These are phyloP conservation scores for Diaporthe eres DNA, from an alignment of 2,329 filamentous ascomycete species.

Conservation along the genomic window DNA sequence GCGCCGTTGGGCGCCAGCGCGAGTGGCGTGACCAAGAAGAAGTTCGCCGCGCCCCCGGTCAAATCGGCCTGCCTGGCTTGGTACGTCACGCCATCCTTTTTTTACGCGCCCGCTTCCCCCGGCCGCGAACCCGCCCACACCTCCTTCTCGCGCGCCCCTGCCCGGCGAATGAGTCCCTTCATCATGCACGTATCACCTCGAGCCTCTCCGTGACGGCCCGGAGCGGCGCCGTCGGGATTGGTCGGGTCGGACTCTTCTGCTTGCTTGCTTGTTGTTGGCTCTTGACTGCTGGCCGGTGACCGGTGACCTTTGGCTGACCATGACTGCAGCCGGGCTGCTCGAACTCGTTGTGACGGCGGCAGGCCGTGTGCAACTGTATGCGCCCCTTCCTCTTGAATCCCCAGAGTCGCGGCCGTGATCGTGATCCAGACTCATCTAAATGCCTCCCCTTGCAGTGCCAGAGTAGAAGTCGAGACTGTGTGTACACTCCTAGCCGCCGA, in stretches of 20 bases:
- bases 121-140: constrained; percentile 5
- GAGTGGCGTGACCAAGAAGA: constrained; percentile 49
- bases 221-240: neutral
- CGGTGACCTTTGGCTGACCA: constrained; percentile 34
- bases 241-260: neutral
- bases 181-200: constrained; percentile 1
- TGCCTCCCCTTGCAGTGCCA: constrained; percentile 51
- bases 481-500: constrained; percentile 59
- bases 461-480: constrained; percentile 57
- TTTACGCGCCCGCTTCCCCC: neutral
- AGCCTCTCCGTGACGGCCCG: constrained; percentile 2
- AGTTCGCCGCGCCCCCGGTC: constrained; percentile 62
- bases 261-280: constrained; percentile 30
- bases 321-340: constrained; percentile 56
- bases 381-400: constrained; percentile 20
- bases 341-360: constrained; percentile 63
- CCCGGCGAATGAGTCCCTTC: constrained; percentile 36
- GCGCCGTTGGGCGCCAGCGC: neutral
- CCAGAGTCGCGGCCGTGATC: constrained; percentile 32
- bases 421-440: constrained; percentile 14
- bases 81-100: constrained; percentile 51
- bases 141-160: neutral
- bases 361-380: constrained; percentile 60
- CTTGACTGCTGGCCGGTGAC: neutral
- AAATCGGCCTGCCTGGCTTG: constrained; percentile 66